These are phyloP conservation scores for Cyclotella baltica DNA, from an alignment of 108 stramenopile genomes.

Conservation along the genomic window DNA sequence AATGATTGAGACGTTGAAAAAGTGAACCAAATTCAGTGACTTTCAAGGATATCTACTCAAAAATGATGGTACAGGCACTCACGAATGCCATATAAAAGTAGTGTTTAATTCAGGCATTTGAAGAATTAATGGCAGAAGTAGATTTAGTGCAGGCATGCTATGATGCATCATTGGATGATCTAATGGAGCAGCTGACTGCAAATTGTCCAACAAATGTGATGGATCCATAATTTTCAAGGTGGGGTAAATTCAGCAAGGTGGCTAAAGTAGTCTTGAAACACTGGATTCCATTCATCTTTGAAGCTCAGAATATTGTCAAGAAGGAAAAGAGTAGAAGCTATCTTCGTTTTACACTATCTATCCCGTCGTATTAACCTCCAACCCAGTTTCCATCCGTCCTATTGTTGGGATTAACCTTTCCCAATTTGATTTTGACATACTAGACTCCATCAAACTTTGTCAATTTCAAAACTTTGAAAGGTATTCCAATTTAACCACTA, in stretches of 20 bases:
- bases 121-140: background rate
- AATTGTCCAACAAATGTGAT: constrained; percentile 3
- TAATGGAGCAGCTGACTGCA: background rate
- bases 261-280: constrained; percentile 2
- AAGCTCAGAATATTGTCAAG: background rate
- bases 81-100: background rate
- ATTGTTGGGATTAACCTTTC: no score
- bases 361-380: no score
- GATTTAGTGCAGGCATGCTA: background rate
- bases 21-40: background rate
- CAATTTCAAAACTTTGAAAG: no score
- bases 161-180: background rate
- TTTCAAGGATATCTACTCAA: background rate
- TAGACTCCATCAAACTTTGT: no score
- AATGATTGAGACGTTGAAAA: background rate
- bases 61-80: background rate
- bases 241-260: background rate
- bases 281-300: background rate
- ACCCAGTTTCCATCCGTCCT: no score
- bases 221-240: background rate
- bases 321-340: background rate
- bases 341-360: background rate
- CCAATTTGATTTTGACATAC: no score
- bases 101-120: background rate
- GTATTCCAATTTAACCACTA: no score